A percentile compares a stretch with the other conserved stretches of the same genome.
These are phyloP conservation scores for Sarocladiaceae sp. DNA, from an alignment of 2,329 filamentous ascomycete genomes.

Conservation along the genomic window DNA sequence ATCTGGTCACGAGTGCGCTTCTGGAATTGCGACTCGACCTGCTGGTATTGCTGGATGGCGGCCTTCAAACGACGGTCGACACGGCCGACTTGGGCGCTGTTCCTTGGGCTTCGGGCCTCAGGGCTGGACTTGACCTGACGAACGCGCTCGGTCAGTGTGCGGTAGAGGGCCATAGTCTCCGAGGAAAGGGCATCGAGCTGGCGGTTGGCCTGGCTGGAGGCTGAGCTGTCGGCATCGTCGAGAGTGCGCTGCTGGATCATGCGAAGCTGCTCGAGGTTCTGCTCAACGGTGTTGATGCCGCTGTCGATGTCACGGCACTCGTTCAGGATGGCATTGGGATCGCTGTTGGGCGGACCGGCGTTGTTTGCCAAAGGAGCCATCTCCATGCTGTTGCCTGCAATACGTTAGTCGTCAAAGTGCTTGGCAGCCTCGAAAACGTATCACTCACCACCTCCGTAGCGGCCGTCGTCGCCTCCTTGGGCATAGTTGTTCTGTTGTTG, in stretches of 20 bases:
- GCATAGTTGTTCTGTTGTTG: constrained; percentile 13
- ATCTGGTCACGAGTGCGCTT: constrained; percentile 79
- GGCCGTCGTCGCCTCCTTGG: constrained; percentile 20
- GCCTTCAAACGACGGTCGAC: constrained; percentile 76
- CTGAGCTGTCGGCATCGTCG: constrained; percentile 68
- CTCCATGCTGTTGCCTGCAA: constrained; percentile 48
- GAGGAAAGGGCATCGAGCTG: constrained; percentile 70
- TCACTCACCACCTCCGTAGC: constrained; percentile 19
- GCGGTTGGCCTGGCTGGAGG: constrained; percentile 59
- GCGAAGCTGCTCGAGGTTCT: constrained; percentile 67
- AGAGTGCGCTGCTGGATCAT: constrained; percentile 68
- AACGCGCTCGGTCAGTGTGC: constrained; percentile 72
- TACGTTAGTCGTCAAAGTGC: background rate
- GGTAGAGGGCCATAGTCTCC: constrained; percentile 81
- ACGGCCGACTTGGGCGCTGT: constrained; percentile 75
- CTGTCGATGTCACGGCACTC: constrained; percentile 78
- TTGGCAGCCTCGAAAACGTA: background rate
- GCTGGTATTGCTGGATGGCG: constrained; percentile 78
- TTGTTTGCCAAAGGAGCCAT: constrained; percentile 62
- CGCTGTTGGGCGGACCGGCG: constrained; percentile 40
- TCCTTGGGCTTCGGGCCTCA: constrained; percentile 68
- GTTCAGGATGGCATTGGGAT: constrained; percentile 77
- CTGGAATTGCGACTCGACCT: constrained; percentile 74
- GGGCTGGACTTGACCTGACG: constrained; percentile 78
- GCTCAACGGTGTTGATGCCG: constrained; percentile 70